Conservation (phyloP, 306 rosid species). For the Amphicarpaea edgeworthii region DNA sequence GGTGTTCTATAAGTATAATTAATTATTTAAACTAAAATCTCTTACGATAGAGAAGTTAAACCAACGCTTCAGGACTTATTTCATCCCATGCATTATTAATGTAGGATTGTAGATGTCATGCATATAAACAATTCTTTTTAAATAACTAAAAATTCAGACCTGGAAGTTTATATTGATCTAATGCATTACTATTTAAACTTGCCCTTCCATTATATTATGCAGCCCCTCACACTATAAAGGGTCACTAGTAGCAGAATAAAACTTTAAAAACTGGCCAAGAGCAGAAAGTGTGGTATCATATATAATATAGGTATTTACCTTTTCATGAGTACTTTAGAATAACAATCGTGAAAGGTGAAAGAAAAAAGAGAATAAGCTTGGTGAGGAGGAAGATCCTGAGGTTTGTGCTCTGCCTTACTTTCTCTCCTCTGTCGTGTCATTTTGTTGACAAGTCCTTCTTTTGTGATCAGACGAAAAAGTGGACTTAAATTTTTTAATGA, state of each 20-base stretch:
- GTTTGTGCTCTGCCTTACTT: constrained; percentile 42
- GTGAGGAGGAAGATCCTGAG: constrained; percentile 46
- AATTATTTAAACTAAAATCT: background rate
- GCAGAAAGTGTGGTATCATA: constrained; percentile 37
- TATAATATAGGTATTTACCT: constrained; percentile 27
- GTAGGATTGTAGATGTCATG: constrained; percentile 9
- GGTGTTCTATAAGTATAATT: background rate
- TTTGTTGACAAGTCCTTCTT: constrained; percentile 10
- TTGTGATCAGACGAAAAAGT: background rate
- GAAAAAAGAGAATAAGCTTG: constrained; percentile 39
- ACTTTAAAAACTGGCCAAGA: constrained; percentile 46
- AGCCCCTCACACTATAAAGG: constrained; percentile 44
- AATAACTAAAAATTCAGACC: background rate
- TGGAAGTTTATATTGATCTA: constrained; percentile 9
- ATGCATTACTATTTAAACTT: constrained; percentile 2
- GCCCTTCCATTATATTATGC: constrained; percentile 36
- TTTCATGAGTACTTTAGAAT: constrained; percentile 42
- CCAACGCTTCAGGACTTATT: background rate
- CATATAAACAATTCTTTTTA: background rate
- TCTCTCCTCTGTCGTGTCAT: constrained; percentile 13
- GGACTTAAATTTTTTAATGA: background rate
- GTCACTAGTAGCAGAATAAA: constrained; percentile 42
- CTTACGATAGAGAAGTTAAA: too few species aligned
- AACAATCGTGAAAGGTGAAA: constrained; percentile 37
- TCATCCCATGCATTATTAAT: constrained; percentile 13